A percentile compares a stretch with the other conserved stretches of the same genome.
phyloP scores from a whole-genome alignment of 345 rosid species.

The Linum trigynum region DNA sequence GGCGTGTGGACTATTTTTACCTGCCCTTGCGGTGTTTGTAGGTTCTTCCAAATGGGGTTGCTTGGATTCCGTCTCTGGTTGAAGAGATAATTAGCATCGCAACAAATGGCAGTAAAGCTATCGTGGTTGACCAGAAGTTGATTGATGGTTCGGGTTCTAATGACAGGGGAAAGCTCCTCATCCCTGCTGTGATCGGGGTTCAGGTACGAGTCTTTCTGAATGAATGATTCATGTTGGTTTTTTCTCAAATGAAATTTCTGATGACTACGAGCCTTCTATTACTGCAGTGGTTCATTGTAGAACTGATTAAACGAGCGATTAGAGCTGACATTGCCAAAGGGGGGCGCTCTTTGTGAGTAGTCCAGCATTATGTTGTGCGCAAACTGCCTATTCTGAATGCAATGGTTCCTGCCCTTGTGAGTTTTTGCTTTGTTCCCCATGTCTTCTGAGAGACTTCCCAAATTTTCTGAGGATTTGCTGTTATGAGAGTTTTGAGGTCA shows the following conservation, averaged over 20 bases:
- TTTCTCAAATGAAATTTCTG: slow-evolving; percentile 1
- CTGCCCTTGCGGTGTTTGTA: slow-evolving; percentile 15
- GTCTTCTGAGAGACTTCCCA: not conserved
- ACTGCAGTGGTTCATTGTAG: slow-evolving; percentile 51
- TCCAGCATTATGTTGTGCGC: not conserved
- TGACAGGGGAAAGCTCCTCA: slow-evolving; percentile 51
- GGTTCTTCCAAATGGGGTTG: slow-evolving; percentile 62
- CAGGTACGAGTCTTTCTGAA: slow-evolving; percentile 36
- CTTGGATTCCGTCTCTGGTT: slow-evolving; percentile 62
- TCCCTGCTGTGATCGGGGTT: slow-evolving; percentile 49
- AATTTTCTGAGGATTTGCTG: no score
- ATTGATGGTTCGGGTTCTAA: slow-evolving; percentile 62
- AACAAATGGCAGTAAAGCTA: slow-evolving; percentile 45
- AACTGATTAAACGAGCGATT: slow-evolving; percentile 55
- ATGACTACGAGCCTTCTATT: not conserved
- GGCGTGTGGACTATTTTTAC: slow-evolving; percentile 5
- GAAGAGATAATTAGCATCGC: slow-evolving; percentile 53
- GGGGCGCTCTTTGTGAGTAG: slow-evolving; percentile 33
- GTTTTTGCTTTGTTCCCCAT: not conserved
- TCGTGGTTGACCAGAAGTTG: slow-evolving; percentile 56
- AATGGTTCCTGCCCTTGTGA: not conserved
- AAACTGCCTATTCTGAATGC: slow-evolving; percentile 6
- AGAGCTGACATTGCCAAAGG: slow-evolving; percentile 40
- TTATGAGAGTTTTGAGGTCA: no score
- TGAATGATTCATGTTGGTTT: slow-evolving; percentile 2